Percentiles rank a stretch among this genome's conserved stretches.
Conservation (phyloP, 306 rosid genomes). For the Glycine soja region DNA sequence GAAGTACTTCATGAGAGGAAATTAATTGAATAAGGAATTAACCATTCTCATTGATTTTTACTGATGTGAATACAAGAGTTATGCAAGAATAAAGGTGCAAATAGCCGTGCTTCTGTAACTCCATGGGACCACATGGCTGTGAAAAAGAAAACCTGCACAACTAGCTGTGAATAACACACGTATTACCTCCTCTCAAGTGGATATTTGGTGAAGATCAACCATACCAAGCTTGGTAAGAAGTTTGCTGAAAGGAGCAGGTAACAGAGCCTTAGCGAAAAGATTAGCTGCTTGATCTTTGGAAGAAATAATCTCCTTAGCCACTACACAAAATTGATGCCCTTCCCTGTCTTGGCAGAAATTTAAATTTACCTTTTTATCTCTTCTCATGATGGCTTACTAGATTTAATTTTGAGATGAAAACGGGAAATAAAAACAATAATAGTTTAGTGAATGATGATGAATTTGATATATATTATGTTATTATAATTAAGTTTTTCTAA, state of each 20-base stretch:
- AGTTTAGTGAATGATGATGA: neutral
- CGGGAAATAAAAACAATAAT: neutral
- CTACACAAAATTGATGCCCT: neutral
- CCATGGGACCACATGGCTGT: neutral
- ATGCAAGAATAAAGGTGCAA: neutral
- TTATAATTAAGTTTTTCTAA: no score
- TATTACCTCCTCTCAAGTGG: neutral
- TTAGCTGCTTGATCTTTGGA: neutral
- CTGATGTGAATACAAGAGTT: neutral
- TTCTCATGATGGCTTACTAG: constrained; percentile 2
- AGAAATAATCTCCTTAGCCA: neutral
- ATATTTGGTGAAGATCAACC: neutral
- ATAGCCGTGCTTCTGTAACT: neutral
- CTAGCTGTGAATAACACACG: neutral
- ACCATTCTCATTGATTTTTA: neutral
- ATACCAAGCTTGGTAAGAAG: no score
- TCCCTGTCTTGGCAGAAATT: neutral
- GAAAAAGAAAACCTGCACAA: neutral
- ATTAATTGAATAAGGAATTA: neutral
- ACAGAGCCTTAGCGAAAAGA: neutral
- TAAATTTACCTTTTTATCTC: neutral
- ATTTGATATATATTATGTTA: no score
- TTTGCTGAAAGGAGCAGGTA: neutral
- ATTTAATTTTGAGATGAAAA: neutral
- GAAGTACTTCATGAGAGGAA: neutral